Evolutionary conservation across 805 yeast genomes (phyloP), one percentile per base, ranked within the genome.

Genomic region (Sugiyamaella americana): DNA sequence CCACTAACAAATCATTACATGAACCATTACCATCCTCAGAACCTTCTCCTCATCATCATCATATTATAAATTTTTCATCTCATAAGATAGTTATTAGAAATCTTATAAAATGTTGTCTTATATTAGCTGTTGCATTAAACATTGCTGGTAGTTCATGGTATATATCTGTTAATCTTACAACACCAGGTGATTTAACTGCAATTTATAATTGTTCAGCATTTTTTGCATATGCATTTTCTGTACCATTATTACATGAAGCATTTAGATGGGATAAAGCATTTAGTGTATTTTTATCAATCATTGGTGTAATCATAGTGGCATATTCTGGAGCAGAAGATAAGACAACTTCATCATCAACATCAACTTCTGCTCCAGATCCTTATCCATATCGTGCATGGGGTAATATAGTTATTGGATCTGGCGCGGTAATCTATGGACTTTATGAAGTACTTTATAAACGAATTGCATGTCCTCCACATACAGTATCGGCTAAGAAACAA

Each of bases 191-290:
- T 58, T 83, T 87, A 32, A 87, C 95, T 2, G 96, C 96, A 2
- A 87, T 87, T 50, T 87, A 87, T 67, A 87, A 87, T 67, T 86
- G 93, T 61, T 82, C 91, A 13, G 94, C 95, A 0, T 87, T 87
- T 62, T 82, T 89, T 3, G 95, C 95, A 0, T 82, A 87, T 58
- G 76, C 85, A 13, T 87, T 87, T 64, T 87, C 94, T 2, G 80
- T 87, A 22, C 85, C 88, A 1, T 63, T 87, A 18, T 68, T 87
- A 43, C 68, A 76, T 29, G 96, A 87, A 58, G 68, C 64, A 41
- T 78, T 86, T 57, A 75, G 81, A 2, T 70, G 77, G 70, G 58
- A 76, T 43, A 87, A 87, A 62, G 71, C 78, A 6, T 58, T 70
- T 23, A 77, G 88, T n/a, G 95, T 87, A 16, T 52, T 78, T 1